A percentile compares a stretch with the other conserved stretches of the same genome.
Conservation (phyloP, 2,329 filamentous ascomycete species). For the Chrysoporthe deuterocubensis region DNA sequence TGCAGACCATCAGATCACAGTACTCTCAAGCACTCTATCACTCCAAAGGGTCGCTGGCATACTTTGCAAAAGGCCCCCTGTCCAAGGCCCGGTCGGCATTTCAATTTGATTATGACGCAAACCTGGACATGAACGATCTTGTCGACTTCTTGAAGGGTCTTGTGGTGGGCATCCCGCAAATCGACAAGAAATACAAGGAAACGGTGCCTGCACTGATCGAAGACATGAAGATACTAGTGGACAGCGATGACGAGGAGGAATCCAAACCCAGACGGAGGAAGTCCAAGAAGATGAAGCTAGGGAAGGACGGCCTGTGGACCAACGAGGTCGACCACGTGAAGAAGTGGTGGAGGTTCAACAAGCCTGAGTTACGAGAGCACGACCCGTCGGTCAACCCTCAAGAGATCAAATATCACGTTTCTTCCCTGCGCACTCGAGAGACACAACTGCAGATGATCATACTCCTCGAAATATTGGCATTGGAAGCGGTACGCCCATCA, state of each 20-base stretch:
- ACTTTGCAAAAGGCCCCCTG: slow-evolving; percentile 82
- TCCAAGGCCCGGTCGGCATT: slow-evolving; percentile 75
- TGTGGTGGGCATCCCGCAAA: slow-evolving; percentile 66
- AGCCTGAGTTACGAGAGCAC: slow-evolving; percentile 51
- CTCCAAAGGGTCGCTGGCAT: slow-evolving; percentile 76
- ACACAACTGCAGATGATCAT: slow-evolving; percentile 82
- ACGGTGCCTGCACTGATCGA: slow-evolving; percentile 66
- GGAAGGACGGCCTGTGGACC: slow-evolving; percentile 71
- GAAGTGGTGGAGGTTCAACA: slow-evolving; percentile 70
- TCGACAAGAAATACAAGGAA: slow-evolving; percentile 82
- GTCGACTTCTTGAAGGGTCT: slow-evolving; percentile 71
- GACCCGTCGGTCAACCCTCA: slow-evolving; percentile 53
- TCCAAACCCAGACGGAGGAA: slow-evolving; percentile 54
- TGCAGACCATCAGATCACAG: slow-evolving; percentile 61
- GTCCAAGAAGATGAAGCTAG: slow-evolving; percentile 67
- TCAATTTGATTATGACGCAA: slow-evolving; percentile 63
- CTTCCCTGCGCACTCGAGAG: slow-evolving; percentile 72
- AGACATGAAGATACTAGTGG: slow-evolving; percentile 58
- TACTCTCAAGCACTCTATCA: slow-evolving; percentile 66
- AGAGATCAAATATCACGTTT: slow-evolving; percentile 65
- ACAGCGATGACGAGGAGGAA: slow-evolving; percentile 57
- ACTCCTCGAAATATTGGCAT: slow-evolving; percentile 74
- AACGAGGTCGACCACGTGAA: slow-evolving; percentile 67
- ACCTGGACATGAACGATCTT: slow-evolving; percentile 65
- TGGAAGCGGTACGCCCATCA: slow-evolving; percentile 59